Conservation (phyloP, 2,329 filamentous ascomycete genomes). For the Peltaster fructicola region DNA sequence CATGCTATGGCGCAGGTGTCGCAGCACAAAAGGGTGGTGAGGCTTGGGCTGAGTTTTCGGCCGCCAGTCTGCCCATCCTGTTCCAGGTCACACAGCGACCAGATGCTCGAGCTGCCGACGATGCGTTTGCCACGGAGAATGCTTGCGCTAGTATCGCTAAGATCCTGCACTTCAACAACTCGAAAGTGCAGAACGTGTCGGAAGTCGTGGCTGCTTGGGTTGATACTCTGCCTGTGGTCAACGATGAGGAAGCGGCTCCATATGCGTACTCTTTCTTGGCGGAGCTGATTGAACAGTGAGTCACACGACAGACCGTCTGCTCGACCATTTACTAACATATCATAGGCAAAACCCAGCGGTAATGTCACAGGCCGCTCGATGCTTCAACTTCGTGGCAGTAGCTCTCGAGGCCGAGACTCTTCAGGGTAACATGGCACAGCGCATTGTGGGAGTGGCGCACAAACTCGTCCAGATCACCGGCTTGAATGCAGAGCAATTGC, state of each 20-base stretch:
- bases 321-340: conserved; percentile 13
- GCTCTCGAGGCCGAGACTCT: conserved; percentile 83
- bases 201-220: conserved; percentile 73
- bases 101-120: conserved; percentile 74
- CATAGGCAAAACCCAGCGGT: conserved; percentile 70
- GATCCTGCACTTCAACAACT: conserved; percentile 77
- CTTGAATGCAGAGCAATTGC: conserved; percentile 57
- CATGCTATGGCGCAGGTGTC: conserved; percentile 88
- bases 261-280: conserved; percentile 88
- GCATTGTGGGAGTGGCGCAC: conserved; percentile 64
- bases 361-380: conserved; percentile 55
- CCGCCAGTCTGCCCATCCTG: conserved; percentile 58
- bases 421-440: conserved; percentile 62
- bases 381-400: conserved; percentile 72
- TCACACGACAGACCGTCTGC: conserved; percentile 14
- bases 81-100: conserved; percentile 71
- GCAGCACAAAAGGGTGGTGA: conserved; percentile 82
- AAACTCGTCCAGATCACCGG: conserved; percentile 54
- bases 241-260: conserved; percentile 92
- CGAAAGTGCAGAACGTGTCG: conserved; percentile 55
- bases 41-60: conserved; percentile 75
- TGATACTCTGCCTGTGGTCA: conserved; percentile 74
- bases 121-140: conserved; percentile 94
- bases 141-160: conserved; percentile 93
- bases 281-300: conserved; percentile 87